Percentiles rank a stretch among this genome's conserved stretches.
phyloP scores from a whole-genome alignment of 257 asterid genomes.

The Mentha longifolia region DNA sequence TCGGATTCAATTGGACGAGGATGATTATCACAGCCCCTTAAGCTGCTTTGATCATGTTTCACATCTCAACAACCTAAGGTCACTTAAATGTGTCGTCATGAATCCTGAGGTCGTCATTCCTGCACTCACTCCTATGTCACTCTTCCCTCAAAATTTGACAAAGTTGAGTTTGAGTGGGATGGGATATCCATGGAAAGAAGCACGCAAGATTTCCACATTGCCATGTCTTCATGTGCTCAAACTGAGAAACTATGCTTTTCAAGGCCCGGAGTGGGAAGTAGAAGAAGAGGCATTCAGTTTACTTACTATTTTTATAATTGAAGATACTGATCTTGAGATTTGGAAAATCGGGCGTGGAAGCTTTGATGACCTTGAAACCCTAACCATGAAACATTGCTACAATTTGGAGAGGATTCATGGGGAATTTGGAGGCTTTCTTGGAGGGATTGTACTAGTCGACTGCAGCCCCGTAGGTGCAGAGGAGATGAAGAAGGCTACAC shows the following conservation, averaged over 20 bases:
- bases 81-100: conserved; percentile 24
- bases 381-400: too few relatives aligned
- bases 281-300: background rate
- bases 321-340: conserved; percentile 30
- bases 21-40: conserved; percentile 13
- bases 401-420: too few relatives aligned
- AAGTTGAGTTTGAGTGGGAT: conserved; percentile 34
- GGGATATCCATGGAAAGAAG: conserved; percentile 30
- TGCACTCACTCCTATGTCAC: background rate
- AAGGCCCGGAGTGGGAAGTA: conserved; percentile 28
- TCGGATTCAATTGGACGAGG: background rate
- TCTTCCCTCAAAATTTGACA: conserved; percentile 18
- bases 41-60: conserved; percentile 18
- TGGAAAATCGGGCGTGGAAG: conserved; percentile 16
- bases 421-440: too few relatives aligned
- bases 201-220: conserved; percentile 7
- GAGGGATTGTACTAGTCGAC: too few relatives aligned
- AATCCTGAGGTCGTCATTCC: conserved; percentile 24
- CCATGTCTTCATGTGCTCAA: conserved; percentile 22
- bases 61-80: conserved; percentile 13
- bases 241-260: conserved; percentile 27
- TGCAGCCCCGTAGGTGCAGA: too few relatives aligned
- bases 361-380: conserved; percentile 9
- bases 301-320: conserved; percentile 21
- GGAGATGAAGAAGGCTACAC: too few relatives aligned